phyloP scores from a whole-genome alignment of 306 rosid genomes.

The Cajanus cajan region DNA sequence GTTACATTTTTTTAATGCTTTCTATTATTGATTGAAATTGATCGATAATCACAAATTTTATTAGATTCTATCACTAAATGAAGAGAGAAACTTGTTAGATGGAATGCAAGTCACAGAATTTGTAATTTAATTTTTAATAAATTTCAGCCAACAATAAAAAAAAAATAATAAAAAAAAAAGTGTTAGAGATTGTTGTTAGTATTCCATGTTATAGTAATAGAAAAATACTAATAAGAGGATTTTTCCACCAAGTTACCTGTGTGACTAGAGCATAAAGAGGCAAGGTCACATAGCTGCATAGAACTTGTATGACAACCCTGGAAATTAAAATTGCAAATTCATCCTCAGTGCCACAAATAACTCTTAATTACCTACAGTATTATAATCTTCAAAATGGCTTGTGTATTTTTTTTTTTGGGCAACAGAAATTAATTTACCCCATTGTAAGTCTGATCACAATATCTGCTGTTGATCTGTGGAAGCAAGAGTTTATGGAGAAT shows the following conservation, averaged over 20 bases:
- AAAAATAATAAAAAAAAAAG: no score
- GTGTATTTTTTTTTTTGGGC: neutral
- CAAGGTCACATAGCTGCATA: slow-evolving; percentile 81
- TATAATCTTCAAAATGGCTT: neutral
- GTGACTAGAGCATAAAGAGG: slow-evolving; percentile 93
- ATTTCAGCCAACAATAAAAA: no score
- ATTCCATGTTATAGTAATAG: no score
- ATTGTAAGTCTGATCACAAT: slow-evolving; percentile 43
- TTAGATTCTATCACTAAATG: no score
- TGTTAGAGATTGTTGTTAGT: no score
- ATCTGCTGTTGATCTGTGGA: slow-evolving; percentile 45
- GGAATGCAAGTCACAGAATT: no score
- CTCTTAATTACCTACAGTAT: neutral
- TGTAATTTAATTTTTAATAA: no score
- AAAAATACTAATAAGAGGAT: neutral
- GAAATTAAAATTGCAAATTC: slow-evolving; percentile 21
- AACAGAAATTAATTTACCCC: slow-evolving; percentile 61
- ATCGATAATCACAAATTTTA: no score
- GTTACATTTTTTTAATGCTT: no score
- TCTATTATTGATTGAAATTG: no score
- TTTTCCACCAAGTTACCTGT: slow-evolving; percentile 46
- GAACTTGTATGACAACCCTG: slow-evolving; percentile 66
- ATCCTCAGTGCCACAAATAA: slow-evolving; percentile 5
- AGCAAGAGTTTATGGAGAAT: slow-evolving; percentile 48
- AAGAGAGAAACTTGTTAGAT: no score